Evolutionary conservation across 805 yeast genomes (phyloP).

Genomic region (Lachancea meyersii): DNA sequence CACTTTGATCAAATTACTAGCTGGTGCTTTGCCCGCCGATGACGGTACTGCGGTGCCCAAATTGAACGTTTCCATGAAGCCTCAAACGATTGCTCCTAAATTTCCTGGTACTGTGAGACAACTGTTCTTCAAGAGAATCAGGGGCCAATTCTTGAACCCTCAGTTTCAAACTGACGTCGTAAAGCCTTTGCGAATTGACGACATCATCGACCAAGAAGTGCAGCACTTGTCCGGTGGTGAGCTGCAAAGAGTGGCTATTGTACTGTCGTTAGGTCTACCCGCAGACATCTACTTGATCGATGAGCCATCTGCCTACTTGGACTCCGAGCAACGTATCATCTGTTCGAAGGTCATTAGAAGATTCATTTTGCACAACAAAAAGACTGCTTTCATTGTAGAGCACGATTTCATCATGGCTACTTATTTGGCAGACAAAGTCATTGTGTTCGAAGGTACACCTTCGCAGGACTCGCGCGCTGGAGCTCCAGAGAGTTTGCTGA

Average conservation of each 20-base stretch:
- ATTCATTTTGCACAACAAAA: constrained; percentile 90
- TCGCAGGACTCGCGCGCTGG: constrained; percentile 80
- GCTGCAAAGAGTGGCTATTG: constrained; percentile 98
- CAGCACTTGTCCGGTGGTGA: constrained; percentile 99
- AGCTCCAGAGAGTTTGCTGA: constrained; percentile 84
- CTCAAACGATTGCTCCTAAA: constrained; percentile 98
- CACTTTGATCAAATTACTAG: constrained; percentile 89
- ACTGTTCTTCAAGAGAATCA: constrained; percentile 91
- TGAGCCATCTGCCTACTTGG: constrained; percentile 98
- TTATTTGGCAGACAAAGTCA: constrained; percentile 95
- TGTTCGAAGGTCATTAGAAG: constrained; percentile 98
- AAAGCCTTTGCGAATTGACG: constrained; percentile 90
- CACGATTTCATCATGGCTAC: constrained; percentile 99
- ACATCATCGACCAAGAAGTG: constrained; percentile 94
- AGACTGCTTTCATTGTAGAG: constrained; percentile 98
- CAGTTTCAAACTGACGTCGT: constrained; percentile 98
- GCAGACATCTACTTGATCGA: constrained; percentile 97
- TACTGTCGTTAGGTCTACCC: constrained; percentile 83
- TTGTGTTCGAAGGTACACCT: constrained; percentile 95
- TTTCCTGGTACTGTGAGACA: constrained; percentile 98
- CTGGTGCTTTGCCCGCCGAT: constrained; percentile 90
- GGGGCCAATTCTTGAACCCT: constrained; percentile 88
- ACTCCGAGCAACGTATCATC: constrained; percentile 98
- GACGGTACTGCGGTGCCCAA: constrained; percentile 77
- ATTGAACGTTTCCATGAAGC: constrained; percentile 93